Conservation (phyloP, 371 early-diverging fungal genomes). For the Mucor indicus region DNA sequence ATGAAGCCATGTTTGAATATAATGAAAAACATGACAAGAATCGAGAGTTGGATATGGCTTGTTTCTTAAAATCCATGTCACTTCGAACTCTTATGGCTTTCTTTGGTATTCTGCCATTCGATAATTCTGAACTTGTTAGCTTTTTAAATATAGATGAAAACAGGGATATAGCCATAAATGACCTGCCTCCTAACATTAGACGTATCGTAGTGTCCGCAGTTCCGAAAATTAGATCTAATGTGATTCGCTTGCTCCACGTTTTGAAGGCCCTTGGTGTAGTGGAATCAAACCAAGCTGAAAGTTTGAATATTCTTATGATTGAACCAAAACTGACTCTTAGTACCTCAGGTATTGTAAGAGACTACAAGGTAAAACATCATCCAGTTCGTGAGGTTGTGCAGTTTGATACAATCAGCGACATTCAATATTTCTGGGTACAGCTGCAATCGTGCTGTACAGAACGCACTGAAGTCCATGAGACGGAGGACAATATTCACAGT, state of each 20-base stretch:
- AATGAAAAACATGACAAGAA: not conserved
- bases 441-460: not conserved
- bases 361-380: not conserved
- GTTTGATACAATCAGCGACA: not conserved
- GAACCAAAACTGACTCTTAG: too few relatives aligned
- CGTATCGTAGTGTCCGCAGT: not conserved
- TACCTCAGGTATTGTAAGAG: not conserved
- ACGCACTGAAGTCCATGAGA: not conserved
- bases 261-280: slow-evolving; percentile 3
- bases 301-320: not conserved
- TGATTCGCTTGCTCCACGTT: not conserved
- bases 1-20: slow-evolving; percentile 2
- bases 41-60: not conserved
- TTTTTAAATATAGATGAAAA: not conserved
- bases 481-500: not conserved
- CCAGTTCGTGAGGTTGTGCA: not conserved
- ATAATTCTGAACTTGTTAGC: not conserved
- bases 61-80: not conserved
- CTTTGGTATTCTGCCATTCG: slow-evolving; percentile 3
- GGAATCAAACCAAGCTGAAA: not conserved
- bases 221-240: not conserved
- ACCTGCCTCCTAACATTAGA: slow-evolving; percentile 11
- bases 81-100: not conserved
- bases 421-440: slow-evolving; percentile 7
- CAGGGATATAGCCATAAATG: not conserved